Evolutionary conservation across 345 rosid genomes (phyloP).

Genomic region (Streptanthus diversifolius): DNA sequence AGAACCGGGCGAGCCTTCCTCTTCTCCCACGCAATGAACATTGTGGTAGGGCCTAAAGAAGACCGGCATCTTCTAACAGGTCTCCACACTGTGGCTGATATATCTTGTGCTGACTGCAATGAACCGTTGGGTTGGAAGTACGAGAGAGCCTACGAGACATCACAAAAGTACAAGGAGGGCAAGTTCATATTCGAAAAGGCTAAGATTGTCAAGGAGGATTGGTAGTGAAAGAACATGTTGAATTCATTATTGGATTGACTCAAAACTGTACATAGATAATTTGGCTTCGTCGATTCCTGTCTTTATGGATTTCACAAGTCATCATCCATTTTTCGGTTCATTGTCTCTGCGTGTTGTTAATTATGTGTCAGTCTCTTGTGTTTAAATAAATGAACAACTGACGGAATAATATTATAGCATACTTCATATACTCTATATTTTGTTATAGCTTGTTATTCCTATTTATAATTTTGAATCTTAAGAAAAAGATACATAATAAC

Average conservation of each 20-base stretch:
- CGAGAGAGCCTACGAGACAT: slow-evolving; percentile 63
- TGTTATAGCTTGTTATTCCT: no score
- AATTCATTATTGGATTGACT: slow-evolving; percentile 28
- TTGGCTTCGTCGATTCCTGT: slow-evolving; percentile 20
- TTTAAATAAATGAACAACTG: not conserved
- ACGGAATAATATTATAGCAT: no score
- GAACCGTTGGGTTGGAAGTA: slow-evolving; percentile 87
- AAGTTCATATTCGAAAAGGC: slow-evolving; percentile 81
- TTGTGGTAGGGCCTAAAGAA: slow-evolving; percentile 62
- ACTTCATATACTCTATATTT: no score
- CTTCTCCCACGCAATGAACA: slow-evolving; percentile 81
- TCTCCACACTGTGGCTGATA: slow-evolving; percentile 84
- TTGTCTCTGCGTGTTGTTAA: slow-evolving; percentile 1
- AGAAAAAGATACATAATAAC: no score
- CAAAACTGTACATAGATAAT: slow-evolving; percentile 25
- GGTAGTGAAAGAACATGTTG: slow-evolving; percentile 42
- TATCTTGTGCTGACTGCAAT: slow-evolving; percentile 62
- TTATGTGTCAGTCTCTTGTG: not conserved
- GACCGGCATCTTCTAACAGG: slow-evolving; percentile 73
- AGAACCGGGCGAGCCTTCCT: slow-evolving; percentile 84
- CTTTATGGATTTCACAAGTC: slow-evolving; percentile 27
- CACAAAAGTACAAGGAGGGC: slow-evolving; percentile 87
- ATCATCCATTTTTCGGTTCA: slow-evolving; percentile 3
- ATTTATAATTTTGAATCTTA: no score
- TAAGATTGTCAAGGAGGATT: slow-evolving; percentile 68